Base-by-base conservation (phyloP, 225 moss, liverwort and hornwort species). In the Rhytidiadelphus loreus region DNA sequence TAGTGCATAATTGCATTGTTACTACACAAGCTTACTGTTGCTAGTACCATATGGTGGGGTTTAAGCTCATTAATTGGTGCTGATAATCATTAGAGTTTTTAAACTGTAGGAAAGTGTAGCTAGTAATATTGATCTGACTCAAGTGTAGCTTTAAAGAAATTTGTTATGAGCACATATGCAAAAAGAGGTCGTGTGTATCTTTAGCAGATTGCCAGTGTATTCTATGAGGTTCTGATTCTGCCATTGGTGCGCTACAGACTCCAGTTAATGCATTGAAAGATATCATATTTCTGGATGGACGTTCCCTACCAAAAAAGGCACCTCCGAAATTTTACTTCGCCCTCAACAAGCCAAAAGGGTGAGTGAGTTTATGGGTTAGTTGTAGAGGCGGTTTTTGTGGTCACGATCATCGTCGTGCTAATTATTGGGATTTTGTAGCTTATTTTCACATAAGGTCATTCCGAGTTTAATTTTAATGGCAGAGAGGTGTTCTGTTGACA, bases 331-430 rank as follows among this genome's bases (percentile, higher is more conserved):
- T 95, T 86, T 97, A 99, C 90, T 99, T 99, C 69, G 96, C 95
- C 13, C 93, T 99, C 50, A 93, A 99, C 93, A 99, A 99, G 88
- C 99, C 99, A 14, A 99, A 97, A 93, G 97, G 99, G 97, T 98
- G 55, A 83, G 92, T 83, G 41, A 62, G 83, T 85, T 88, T 66
- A 77, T 64, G 63, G 39, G 82, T 85, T 74, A 86, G 23, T 76
- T 71, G 53, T 64, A 66, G 72, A 57, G 71, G 59, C 81, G 43
- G 71, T 58, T 60, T 86, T 46, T 64, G 30, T 87, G 80, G 33
- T 87, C 71, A 63, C 39, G 24, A 80, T 46, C 75, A 71, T 26
- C 48, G 70, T 77, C 16, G 44, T 88, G 69, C 37, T 88, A 55
- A 35, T 83, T 32, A 20, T 83, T 82, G 74, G 48, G 59, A 73